phyloP scores from a whole-genome alignment of 495 filamentous ascomycete species.

The Bacidia rubella region DNA sequence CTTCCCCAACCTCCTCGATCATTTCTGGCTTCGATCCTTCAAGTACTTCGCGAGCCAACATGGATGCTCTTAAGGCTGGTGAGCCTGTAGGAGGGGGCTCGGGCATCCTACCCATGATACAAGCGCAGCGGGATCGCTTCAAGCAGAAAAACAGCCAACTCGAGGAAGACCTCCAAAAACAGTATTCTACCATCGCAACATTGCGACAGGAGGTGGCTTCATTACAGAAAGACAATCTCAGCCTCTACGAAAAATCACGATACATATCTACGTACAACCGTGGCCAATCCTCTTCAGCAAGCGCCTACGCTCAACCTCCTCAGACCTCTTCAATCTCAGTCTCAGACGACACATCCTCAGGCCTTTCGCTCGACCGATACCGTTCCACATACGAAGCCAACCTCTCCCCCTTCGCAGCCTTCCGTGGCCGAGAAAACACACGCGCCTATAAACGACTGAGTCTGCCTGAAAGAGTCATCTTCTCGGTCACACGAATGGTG shows the following conservation, averaged over 20 bases:
- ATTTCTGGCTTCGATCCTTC: constrained; percentile 86
- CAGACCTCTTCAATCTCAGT: constrained; percentile 59
- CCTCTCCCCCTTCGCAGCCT: constrained; percentile 89
- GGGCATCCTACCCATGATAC: constrained; percentile 94
- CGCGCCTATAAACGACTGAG: constrained; percentile 93
- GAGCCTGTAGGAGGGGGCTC: constrained; percentile 71
- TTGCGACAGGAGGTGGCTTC: constrained; percentile 83
- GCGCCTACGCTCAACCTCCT: constrained; percentile 56
- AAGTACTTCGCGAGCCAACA: constrained; percentile 31
- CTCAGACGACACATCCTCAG: constrained; percentile 44
- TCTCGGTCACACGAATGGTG: constrained; percentile 80
- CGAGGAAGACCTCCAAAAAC: constrained; percentile 77
- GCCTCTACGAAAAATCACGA: constrained; percentile 93
- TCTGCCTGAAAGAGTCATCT: constrained; percentile 76
- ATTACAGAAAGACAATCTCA: constrained; percentile 90
- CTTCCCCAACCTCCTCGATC: constrained; percentile 94
- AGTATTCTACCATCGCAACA: constrained; percentile 67
- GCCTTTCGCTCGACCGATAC: constrained; percentile 71
- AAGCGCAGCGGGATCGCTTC: constrained; percentile 94
- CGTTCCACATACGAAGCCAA: constrained; percentile 87
- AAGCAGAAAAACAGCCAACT: constrained; percentile 89
- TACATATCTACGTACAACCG: constrained; percentile 89
- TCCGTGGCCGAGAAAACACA: constrained; percentile 79
- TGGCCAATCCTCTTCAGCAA: constrained; percentile 50
- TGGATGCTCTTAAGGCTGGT: constrained; percentile 47